These are phyloP conservation scores for Trametes sanguinea DNA, from an alignment of 768 basidiomycete genomes.

Conservation along the genomic window DNA sequence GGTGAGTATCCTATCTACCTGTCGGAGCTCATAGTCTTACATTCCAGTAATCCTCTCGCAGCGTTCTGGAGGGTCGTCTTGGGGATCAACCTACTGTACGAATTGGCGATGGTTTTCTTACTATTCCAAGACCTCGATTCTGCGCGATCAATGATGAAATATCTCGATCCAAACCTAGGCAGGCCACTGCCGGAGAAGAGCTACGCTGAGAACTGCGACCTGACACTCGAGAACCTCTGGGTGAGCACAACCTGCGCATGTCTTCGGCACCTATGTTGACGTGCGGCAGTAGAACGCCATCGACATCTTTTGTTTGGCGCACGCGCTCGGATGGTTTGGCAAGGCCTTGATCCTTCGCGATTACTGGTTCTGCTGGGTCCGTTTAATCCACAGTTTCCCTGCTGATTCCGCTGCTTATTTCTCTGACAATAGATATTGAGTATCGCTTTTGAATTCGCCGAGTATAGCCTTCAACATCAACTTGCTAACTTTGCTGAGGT, in stretches of 20 bases:
- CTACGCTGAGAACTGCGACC: slow-evolving; percentile 79
- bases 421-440: slow-evolving; percentile 64
- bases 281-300: slow-evolving; percentile 59
- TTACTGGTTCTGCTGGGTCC: slow-evolving; percentile 93
- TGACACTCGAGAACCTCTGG: slow-evolving; percentile 67
- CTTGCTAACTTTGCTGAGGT: slow-evolving; percentile 89
- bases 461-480: slow-evolving; percentile 87
- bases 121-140: slow-evolving; percentile 83
- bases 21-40: no score
- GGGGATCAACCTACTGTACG: slow-evolving; percentile 82
- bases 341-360: slow-evolving; percentile 89
- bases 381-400: slow-evolving; percentile 19
- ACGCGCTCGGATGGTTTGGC: slow-evolving; percentile 87
- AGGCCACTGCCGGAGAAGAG: slow-evolving; percentile 79
- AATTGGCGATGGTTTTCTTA: slow-evolving; percentile 79
- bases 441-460: slow-evolving; percentile 85
- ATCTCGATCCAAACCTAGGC: slow-evolving; percentile 72
- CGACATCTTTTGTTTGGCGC: slow-evolving; percentile 86
- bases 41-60: slow-evolving; percentile 10
- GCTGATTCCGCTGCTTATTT: slow-evolving; percentile 2
- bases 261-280: slow-evolving; percentile 4
- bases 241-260: slow-evolving; percentile 39
- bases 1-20: slow-evolving; percentile 17
- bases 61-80: slow-evolving; percentile 82
- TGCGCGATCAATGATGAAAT: slow-evolving; percentile 76